Evolutionary conservation across 2,329 filamentous ascomycete species (phyloP).

Genomic region (Microdochium bolleyi): DNA sequence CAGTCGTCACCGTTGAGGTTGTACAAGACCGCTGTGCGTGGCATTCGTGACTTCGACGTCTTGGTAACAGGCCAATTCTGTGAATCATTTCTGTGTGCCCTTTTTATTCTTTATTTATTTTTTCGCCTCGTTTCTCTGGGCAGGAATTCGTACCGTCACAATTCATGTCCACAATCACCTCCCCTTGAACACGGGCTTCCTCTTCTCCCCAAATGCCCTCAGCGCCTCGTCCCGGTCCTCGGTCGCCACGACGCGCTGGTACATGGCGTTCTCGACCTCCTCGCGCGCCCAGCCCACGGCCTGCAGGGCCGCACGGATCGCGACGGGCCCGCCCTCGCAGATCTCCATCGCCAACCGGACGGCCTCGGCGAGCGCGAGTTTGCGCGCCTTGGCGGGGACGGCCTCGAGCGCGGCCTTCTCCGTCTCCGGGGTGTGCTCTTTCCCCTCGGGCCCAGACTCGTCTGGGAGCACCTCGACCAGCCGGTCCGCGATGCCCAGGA

Average conservation of each 20-base stretch:
- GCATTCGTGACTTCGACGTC: no score
- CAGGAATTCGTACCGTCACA: no score
- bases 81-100: no score
- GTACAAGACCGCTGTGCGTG: no score
- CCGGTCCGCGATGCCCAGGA: constrained; percentile 83
- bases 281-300: constrained; percentile 69
- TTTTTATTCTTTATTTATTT: background rate
- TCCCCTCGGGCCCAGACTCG: constrained; percentile 33
- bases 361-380: constrained; percentile 65
- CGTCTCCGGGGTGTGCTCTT: constrained; percentile 24
- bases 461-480: constrained; percentile 69
- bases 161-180: no score
- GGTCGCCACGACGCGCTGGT: constrained; percentile 73
- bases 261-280: constrained; percentile 79
- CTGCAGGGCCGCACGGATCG: constrained; percentile 68
- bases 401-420: constrained; percentile 26
- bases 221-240: constrained; percentile 86
- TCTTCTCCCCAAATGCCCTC: constrained; percentile 66
- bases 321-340: constrained; percentile 82
- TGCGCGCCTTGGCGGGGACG: constrained; percentile 51
- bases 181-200: constrained; percentile 50
- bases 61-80: no score
- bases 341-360: constrained; percentile 76
- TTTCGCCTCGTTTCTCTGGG: no score
- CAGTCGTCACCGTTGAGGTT: no score